These are phyloP conservation scores for Pisolithus orientalis DNA, from an alignment of 768 basidiomycete species.

Conservation along the genomic window DNA sequence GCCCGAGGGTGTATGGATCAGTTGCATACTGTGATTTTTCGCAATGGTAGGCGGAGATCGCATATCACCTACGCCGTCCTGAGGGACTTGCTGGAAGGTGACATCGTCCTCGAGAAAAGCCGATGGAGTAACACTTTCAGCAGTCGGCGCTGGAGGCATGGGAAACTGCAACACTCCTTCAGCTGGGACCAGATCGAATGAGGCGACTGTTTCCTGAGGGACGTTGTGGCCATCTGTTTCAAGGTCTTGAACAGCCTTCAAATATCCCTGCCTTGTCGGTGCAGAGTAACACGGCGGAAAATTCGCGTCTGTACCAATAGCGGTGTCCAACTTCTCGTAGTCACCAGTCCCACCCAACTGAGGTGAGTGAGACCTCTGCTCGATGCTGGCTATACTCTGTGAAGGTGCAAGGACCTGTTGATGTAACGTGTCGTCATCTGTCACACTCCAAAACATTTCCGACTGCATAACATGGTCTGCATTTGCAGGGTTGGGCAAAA, in stretches of 20 bases:
- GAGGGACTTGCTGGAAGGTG: neutral
- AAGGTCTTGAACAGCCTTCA: neutral
- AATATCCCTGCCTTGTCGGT: neutral
- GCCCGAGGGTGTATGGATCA: slow-evolving; percentile 1
- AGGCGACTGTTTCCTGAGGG: neutral
- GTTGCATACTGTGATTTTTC: slow-evolving; percentile 2
- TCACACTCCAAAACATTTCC: neutral
- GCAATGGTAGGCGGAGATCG: neutral
- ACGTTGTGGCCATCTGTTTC: neutral
- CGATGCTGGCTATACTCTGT: too few relatives aligned
- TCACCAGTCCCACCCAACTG: neutral
- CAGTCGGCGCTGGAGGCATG: slow-evolving; percentile 6
- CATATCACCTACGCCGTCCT: neutral
- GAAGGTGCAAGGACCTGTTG: too few relatives aligned
- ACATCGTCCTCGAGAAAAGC: neutral
- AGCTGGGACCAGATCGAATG: neutral
- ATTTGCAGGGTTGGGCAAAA: neutral
- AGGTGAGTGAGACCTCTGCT: too few relatives aligned
- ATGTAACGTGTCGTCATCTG: too few relatives aligned
- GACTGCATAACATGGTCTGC: neutral
- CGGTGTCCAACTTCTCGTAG: neutral
- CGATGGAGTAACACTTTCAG: slow-evolving; percentile 4
- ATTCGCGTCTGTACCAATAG: neutral
- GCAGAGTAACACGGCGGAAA: neutral
- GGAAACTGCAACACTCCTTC: slow-evolving; percentile 15